phyloP scores from a whole-genome alignment of 192 early-diverging fungal species.

The Podila clonocystis region DNA sequence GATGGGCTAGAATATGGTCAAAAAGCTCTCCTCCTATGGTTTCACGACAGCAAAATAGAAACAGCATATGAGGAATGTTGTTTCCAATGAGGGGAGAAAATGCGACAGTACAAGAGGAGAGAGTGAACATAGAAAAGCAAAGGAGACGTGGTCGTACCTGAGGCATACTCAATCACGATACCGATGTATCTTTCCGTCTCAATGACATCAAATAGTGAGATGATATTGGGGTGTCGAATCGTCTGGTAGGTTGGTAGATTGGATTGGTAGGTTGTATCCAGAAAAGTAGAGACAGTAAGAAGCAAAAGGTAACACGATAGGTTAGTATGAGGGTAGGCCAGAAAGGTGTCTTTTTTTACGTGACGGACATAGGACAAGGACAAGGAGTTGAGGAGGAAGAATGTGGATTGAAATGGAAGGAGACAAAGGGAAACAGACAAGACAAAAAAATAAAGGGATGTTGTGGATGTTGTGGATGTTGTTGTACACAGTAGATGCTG shows the following conservation, averaged over 20 bases:
- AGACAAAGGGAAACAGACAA: not conserved
- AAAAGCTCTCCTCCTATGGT: slow-evolving; percentile 91
- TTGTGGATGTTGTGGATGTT: too few relatives aligned
- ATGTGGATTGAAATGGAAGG: not conserved
- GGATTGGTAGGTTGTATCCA: not conserved
- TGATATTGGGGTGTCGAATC: slow-evolving; percentile 91
- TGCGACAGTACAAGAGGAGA: not conserved
- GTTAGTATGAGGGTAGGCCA: not conserved
- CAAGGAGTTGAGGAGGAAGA: not conserved
- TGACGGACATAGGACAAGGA: too few relatives aligned
- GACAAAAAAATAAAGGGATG: too few relatives aligned
- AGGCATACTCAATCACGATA: slow-evolving; percentile 96
- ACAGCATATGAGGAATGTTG: slow-evolving; percentile 4
- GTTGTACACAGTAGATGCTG: too few relatives aligned
- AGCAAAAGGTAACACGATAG: slow-evolving; percentile 6
- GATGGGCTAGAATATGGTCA: slow-evolving; percentile 95
- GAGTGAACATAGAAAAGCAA: not conserved
- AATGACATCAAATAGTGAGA: slow-evolving; percentile 93
- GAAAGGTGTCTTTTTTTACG: too few relatives aligned
- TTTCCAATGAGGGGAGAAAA: not conserved
- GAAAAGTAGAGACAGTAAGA: slow-evolving; percentile 10
- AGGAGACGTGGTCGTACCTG: slow-evolving; percentile 57
- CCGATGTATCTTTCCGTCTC: slow-evolving; percentile 97
- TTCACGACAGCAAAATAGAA: slow-evolving; percentile 3
- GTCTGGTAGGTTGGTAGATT: slow-evolving; percentile 57